Percentiles rank a stretch among this genome's conserved stretches.
phyloP scores from a whole-genome alignment of 2,329 filamentous ascomycete genomes.

The Botrytis tulipae region DNA sequence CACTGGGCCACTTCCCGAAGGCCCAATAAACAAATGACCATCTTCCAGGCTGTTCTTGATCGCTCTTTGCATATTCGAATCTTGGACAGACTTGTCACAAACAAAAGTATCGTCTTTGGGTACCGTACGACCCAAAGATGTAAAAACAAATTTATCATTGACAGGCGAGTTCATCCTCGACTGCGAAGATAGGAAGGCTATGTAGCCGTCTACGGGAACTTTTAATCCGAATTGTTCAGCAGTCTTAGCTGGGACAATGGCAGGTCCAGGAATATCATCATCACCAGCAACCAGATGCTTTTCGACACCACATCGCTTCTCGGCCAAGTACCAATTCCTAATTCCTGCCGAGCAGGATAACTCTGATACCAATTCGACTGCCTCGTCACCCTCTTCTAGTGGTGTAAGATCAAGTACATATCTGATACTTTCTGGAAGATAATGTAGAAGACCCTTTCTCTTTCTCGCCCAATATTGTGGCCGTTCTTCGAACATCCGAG shows the following conservation, averaged over 20 bases:
- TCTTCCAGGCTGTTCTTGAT: background rate
- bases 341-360: constrained; percentile 57
- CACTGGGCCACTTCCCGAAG: background rate
- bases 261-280: constrained; percentile 41
- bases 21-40: background rate
- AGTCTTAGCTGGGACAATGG: background rate
- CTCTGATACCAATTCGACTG: constrained; percentile 57
- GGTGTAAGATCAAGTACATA: constrained; percentile 65
- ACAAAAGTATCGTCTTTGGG: background rate
- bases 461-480: constrained; percentile 44
- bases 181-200: background rate
- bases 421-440: constrained; percentile 46
- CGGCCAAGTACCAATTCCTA: constrained; percentile 52
- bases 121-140: background rate
- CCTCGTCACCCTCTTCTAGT: constrained; percentile 59
- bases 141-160: background rate
- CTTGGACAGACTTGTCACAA: background rate
- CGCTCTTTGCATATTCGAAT: background rate
- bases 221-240: background rate
- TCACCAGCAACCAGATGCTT: constrained; percentile 46
- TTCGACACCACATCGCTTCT: constrained; percentile 42
- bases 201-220: background rate
- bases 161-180: background rate
- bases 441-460: constrained; percentile 33
- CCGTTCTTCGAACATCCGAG: constrained; percentile 45